phyloP scores from a whole-genome alignment of 2,329 filamentous ascomycete genomes.

The Rhynchosporium graminicola region DNA sequence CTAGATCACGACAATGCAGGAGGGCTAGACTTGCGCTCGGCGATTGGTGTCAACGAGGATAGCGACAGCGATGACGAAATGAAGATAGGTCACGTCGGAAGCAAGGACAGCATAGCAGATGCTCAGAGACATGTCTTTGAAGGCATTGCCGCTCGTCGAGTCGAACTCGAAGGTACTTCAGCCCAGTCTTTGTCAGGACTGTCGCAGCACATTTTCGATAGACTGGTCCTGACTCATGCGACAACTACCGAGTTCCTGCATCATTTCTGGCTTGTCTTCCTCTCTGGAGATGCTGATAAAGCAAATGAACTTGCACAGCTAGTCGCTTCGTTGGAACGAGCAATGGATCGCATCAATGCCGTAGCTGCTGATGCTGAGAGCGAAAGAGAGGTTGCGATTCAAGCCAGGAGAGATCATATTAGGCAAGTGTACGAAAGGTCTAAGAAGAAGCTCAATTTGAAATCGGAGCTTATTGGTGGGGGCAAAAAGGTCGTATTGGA shows the following conservation, averaged over 20 bases:
- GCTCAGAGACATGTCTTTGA: constrained; percentile 68
- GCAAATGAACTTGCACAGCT: constrained; percentile 80
- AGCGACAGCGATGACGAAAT: constrained; percentile 65
- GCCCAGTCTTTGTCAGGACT: constrained; percentile 44
- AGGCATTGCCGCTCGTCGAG: constrained; percentile 62
- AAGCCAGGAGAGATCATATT: constrained; percentile 67
- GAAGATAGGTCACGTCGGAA: constrained; percentile 63
- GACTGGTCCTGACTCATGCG: constrained; percentile 76
- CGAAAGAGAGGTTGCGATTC: constrained; percentile 67
- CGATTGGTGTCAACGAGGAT: constrained; percentile 69
- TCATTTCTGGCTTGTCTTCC: constrained; percentile 92
- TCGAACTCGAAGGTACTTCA: constrained; percentile 54
- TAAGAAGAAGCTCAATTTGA: constrained; percentile 71
- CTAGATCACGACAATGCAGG: constrained; percentile 51
- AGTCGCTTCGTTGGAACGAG: constrained; percentile 77
- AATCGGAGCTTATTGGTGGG: constrained; percentile 68
- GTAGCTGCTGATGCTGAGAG: constrained; percentile 79
- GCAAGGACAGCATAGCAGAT: constrained; percentile 62
- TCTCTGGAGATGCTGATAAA: constrained; percentile 82
- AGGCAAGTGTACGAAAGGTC: constrained; percentile 70
- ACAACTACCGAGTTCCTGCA: constrained; percentile 95
- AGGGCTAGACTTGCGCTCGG: constrained; percentile 61
- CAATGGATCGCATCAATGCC: constrained; percentile 74
- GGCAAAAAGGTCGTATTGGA: constrained; percentile 74
- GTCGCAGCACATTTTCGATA: constrained; percentile 56